Evolutionary conservation across 2,329 filamentous ascomycete genomes (phyloP), one percentile per base, ranked within the genome.

Genomic region (Sporothrix protearum): DNA sequence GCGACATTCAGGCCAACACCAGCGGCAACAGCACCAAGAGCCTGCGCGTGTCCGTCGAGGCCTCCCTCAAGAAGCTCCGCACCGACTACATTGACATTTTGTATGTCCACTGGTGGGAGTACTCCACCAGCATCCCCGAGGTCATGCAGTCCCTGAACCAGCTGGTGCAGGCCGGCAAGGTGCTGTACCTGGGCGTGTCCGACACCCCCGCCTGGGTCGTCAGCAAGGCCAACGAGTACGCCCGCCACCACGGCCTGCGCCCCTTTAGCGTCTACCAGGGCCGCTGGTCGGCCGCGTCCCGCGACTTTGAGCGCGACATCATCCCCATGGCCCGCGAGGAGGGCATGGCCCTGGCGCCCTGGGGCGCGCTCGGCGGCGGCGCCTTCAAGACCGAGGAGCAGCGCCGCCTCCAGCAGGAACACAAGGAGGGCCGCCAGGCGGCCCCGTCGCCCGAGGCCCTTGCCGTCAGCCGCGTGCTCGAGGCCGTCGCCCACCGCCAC

Each of bases 271-370:
- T 91, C 69, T 91, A 91, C 79, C 88, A 91, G 79, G 89, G 89
- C 42, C 81, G 79, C 22, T 92, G 88, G 87, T 85, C 81, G n/a
- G 86, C 86, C 12, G 85, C 85, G 0, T 76, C 82, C n/a, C 86
- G 91, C 30, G 91, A 93, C 78, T 86, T 91, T 68, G 89, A 91
- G 80, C 84, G 88, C 30, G 89, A 91, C n/a, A 89, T 91, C 75
- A 83, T 92, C 47, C 88, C 88, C 55, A 92, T 92, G 89, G 83
- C 80, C 51, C 82, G 82, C 49, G 82, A 84, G 39, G 87, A 91
- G 76, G 88, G 89, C 45, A 77, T 79, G 87, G 80, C 82, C 0
- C 77, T 90, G 7, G 83, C 83, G 0, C 86, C 87, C 0, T 87
- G 85, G 84, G 85, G 84, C 9, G 77, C 82, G 0, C 80, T 89